Evolutionary conservation across 805 yeast species (phyloP).

Genomic region (Ogataea nonfermentans): DNA sequence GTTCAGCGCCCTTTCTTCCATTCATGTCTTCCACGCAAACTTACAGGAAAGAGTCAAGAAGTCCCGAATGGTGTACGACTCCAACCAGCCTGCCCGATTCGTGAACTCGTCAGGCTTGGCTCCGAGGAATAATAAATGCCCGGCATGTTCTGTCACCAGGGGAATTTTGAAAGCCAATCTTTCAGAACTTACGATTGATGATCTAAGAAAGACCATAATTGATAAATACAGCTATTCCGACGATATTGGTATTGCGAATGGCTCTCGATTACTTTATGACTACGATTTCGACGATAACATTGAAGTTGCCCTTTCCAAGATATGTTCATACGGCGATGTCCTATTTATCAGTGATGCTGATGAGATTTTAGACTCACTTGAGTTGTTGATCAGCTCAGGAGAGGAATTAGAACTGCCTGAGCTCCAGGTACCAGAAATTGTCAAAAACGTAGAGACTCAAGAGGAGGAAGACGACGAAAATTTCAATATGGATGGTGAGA

Average conservation of each 20-base stretch:
- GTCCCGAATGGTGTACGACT: constrained; percentile 51
- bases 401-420: constrained; percentile 23
- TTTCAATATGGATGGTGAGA: constrained; percentile 19
- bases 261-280: constrained; percentile 69
- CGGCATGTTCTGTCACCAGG: constrained; percentile 58
- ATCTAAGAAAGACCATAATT: constrained; percentile 51
- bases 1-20: constrained; percentile 70
- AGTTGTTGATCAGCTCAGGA: constrained; percentile 46
- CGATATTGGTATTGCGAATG: constrained; percentile 50
- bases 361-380: constrained; percentile 60
- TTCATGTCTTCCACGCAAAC: constrained; percentile 42
- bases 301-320: constrained; percentile 43
- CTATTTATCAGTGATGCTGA: constrained; percentile 78
- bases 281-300: constrained; percentile 83
- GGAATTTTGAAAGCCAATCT: constrained; percentile 44
- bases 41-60: constrained; percentile 31
- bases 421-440: constrained; percentile 20
- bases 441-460: constrained; percentile 20
- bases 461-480: constrained; percentile 26
- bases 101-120: constrained; percentile 61
- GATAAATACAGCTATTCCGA: constrained; percentile 53
- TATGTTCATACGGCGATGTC: constrained; percentile 58
- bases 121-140: constrained; percentile 68
- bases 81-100: constrained; percentile 57
- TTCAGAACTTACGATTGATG: constrained; percentile 38